Evolutionary conservation across 352 stramenopile genomes (phyloP).

Genomic region (Phytophthora pini): DNA sequence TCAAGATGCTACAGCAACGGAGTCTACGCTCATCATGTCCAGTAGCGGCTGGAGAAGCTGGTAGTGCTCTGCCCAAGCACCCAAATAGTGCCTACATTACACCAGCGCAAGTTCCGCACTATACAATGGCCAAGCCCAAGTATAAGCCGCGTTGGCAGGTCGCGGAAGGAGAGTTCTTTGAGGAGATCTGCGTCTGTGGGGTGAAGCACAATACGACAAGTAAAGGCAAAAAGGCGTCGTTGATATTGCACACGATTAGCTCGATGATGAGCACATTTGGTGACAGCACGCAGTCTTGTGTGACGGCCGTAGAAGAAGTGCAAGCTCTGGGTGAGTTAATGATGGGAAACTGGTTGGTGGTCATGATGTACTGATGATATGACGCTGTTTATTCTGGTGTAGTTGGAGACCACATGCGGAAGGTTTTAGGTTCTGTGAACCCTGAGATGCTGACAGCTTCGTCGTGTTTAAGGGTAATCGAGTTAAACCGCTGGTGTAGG

Average conservation of each 20-base stretch:
- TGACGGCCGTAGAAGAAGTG: constrained; percentile 64
- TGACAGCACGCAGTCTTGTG: constrained; percentile 62
- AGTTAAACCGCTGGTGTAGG: background rate
- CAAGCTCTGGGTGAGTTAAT: constrained; percentile 49
- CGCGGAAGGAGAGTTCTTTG: constrained; percentile 77
- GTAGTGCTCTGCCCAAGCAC: constrained; percentile 24
- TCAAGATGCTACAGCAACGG: constrained; percentile 83
- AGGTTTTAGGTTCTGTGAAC: constrained; percentile 45
- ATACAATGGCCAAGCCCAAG: constrained; percentile 42
- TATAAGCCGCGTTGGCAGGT: constrained; percentile 73
- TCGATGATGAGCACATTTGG: constrained; percentile 90
- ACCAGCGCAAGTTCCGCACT: constrained; percentile 55
- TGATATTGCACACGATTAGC: constrained; percentile 69
- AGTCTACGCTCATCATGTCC: constrained; percentile 41
- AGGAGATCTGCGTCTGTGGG: constrained; percentile 63
- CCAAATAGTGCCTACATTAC: constrained; percentile 74
- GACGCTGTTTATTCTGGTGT: background rate
- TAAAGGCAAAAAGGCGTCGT: constrained; percentile 45
- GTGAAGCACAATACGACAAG: constrained; percentile 50
- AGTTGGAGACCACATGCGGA: constrained; percentile 68
- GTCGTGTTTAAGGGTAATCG: constrained; percentile 57
- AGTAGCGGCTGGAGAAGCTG: constrained; percentile 3
- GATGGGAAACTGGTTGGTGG: background rate
- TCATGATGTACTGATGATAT: constrained; percentile 4
- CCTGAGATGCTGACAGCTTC: constrained; percentile 51